Evolutionary conservation across 768 basidiomycete species (phyloP).

Genomic region (Termitomyces sp.): DNA sequence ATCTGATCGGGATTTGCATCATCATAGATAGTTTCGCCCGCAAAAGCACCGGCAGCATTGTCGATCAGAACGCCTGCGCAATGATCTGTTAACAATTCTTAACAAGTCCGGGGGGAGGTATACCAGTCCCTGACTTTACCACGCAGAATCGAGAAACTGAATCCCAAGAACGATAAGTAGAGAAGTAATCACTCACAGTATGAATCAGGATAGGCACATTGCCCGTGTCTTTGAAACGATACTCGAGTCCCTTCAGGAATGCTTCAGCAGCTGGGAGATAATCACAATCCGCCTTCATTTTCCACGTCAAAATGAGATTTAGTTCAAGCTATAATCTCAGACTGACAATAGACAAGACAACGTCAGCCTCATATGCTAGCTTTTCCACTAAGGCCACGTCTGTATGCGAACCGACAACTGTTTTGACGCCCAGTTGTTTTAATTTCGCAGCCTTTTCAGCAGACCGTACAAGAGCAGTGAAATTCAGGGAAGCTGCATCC

Average conservation of each 20-base stretch:
- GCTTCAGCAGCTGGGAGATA: constrained; percentile 40
- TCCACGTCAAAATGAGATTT: neutral
- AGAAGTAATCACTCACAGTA: constrained; percentile 41
- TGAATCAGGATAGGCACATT: constrained; percentile 52
- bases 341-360: constrained; percentile 18
- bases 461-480: constrained; percentile 44
- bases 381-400: constrained; percentile 41
- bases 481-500: constrained; percentile 30
- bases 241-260: constrained; percentile 51
- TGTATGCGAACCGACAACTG: constrained; percentile 42
- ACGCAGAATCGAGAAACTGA: neutral
- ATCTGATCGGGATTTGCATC: constrained; percentile 47
- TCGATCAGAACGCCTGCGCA: constrained; percentile 41
- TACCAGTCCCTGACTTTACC: constrained; percentile 51
- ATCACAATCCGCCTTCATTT: constrained; percentile 38
- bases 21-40: constrained; percentile 39
- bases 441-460: constrained; percentile 44
- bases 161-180: neutral
- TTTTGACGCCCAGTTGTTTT: constrained; percentile 32
- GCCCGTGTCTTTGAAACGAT: constrained; percentile 37
- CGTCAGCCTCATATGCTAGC: constrained; percentile 36
- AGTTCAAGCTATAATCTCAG: neutral
- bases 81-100: neutral
- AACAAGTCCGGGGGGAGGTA: neutral
- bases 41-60: constrained; percentile 37